Conservation (phyloP, 805 yeast genomes). For the Pichia nanzhaoensis region DNA sequence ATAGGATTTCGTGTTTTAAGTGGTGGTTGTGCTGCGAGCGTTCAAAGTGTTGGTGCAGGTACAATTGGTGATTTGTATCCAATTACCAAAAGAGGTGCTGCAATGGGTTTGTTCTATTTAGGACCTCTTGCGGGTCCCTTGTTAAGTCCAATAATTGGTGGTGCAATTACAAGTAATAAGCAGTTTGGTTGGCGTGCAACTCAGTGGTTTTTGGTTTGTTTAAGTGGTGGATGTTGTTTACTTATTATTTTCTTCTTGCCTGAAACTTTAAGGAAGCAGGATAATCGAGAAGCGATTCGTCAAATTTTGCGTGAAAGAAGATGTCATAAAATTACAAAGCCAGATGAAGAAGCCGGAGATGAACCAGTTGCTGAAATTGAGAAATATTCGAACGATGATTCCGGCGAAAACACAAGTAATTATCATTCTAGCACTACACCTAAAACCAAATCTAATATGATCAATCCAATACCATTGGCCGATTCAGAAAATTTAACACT, state of each 20-base stretch:
- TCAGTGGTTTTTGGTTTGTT: constrained; percentile 73
- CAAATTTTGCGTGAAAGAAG: constrained; percentile 36
- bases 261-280: constrained; percentile 67
- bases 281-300: constrained; percentile 48
- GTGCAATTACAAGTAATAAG: constrained; percentile 48
- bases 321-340: constrained; percentile 14
- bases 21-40: constrained; percentile 81
- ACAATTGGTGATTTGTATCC: constrained; percentile 69
- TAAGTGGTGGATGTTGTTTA: constrained; percentile 48
- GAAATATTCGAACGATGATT: background rate
- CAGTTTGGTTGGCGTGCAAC: constrained; percentile 86
- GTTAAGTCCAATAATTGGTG: constrained; percentile 74
- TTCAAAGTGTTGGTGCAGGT: constrained; percentile 87
- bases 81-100: constrained; percentile 64
- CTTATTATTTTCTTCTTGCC: constrained; percentile 57
- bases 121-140: constrained; percentile 82
- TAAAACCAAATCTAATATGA: background rate
- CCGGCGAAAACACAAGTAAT: background rate
- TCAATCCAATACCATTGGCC: no score
- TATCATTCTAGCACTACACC: no score
- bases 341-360: constrained; percentile 11
- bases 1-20: constrained; percentile 64
- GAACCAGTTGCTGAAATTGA: background rate
- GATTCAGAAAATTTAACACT: background rate
- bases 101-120: constrained; percentile 72